These are phyloP conservation scores for Phytopythium delawarense DNA, from an alignment of 352 stramenopile genomes.

Conservation along the genomic window DNA sequence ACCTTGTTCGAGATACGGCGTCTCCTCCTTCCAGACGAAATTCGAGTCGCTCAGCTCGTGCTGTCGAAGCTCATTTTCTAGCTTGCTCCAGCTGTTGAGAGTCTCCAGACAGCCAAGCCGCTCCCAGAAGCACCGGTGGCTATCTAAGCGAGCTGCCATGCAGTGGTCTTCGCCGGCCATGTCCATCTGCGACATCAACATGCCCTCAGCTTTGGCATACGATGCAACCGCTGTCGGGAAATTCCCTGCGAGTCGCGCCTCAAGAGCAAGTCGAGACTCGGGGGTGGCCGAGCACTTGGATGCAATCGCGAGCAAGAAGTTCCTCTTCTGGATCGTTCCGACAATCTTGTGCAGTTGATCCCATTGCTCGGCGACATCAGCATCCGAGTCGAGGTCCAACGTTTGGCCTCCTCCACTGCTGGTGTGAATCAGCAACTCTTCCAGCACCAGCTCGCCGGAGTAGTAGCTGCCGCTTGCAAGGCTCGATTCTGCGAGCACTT, in stretches of 20 bases:
- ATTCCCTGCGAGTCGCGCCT: constrained; percentile 65
- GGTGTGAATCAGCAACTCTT: constrained; percentile 55
- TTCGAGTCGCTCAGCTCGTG: constrained; percentile 12
- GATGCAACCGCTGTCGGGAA: constrained; percentile 60
- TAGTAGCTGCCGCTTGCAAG: constrained; percentile 56
- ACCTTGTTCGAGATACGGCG: constrained; percentile 67
- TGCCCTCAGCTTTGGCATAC: constrained; percentile 65
- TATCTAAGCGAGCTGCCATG: constrained; percentile 32
- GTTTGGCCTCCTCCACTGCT: constrained; percentile 8
- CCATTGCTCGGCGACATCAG: constrained; percentile 34
- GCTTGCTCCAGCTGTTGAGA: constrained; percentile 67
- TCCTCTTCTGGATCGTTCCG: constrained; percentile 54
- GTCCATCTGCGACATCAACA: constrained; percentile 38
- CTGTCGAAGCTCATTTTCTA: constrained; percentile 38
- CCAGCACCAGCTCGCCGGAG: constrained; percentile 55
- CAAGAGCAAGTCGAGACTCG: constrained; percentile 52
- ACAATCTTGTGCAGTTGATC: constrained; percentile 78
- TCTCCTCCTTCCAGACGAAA: constrained; percentile 53
- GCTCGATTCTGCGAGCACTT: constrained; percentile 43
- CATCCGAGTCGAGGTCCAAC: constrained; percentile 7
- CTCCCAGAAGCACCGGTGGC: constrained; percentile 60
- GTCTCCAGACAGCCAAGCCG: constrained; percentile 52
- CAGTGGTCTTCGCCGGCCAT: constrained; percentile 23
- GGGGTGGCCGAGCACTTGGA: constrained; percentile 45
- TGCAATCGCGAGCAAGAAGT: constrained; percentile 56